Base-by-base conservation (phyloP, 805 yeast species). In the Suhomyces sp. region DNA sequence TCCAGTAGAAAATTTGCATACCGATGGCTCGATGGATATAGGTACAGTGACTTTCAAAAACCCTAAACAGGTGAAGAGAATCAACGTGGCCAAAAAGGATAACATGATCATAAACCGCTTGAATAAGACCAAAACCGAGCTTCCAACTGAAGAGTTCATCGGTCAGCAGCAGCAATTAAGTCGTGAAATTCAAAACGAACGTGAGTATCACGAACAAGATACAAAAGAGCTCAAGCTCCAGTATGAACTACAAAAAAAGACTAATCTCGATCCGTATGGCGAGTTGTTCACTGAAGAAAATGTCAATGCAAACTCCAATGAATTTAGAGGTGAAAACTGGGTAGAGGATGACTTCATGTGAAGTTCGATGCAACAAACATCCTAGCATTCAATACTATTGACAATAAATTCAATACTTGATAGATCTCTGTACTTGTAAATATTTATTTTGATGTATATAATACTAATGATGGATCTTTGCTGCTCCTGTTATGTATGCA, bases 11-110 rank as follows among this genome's bases (percentile, higher is more conserved):
- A 88, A 88, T 61, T 71, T 88, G 50, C 75, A 79, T 41, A 85
- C 85, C 57, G 82, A 82, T 48, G 85, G 85, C 12, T 80, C 80
- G 27, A 87, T 87, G 94, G 89, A 81, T 46, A 81, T 80, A 4
- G 96, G 96, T 3, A 89, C 89, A 47, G 96, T 88, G 6, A 81
- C 88, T 1, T 88, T 87, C 66, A 80, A 84, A 52, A 82, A 85
- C 53, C 77, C 75, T 2, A 81, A 78, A 54, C 68, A 71, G 48
- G 83, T 86, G 21, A 79, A 73, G 54, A 77, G 81, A 55, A 67
- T 81, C 27, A 77, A 74, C 54, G 78, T 89, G 29, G 78, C 75
- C 47, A 76, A 76, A 37, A 76, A 84, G 56, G 84, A 84, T 44
- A 86, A 84, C 60, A 68, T 80, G 4, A 72, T 85, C 2, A 64